phyloP scores from a whole-genome alignment of 164 flowering plant species.

The Sedum album region DNA sequence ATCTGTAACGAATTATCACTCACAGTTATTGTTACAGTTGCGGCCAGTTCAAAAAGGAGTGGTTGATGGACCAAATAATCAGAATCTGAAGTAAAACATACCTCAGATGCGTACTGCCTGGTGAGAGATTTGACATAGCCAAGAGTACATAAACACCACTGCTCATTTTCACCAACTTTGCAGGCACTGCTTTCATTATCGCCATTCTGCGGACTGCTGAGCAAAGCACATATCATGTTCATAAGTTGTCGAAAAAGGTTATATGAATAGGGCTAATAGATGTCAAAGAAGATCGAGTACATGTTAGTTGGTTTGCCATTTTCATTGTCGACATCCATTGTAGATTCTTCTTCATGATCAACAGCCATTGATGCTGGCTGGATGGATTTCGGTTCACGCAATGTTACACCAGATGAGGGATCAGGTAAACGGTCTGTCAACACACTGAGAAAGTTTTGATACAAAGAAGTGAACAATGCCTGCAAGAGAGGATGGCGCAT shows the following conservation, averaged over 20 bases:
- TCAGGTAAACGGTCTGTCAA: conserved; percentile 67
- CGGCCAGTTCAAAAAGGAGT: background rate
- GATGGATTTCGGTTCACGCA: conserved; percentile 30
- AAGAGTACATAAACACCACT: conserved; percentile 81
- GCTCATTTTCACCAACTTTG: conserved; percentile 60
- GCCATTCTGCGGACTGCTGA: conserved; percentile 49
- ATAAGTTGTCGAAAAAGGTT: background rate
- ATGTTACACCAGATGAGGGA: conserved; percentile 32
- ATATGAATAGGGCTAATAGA: background rate
- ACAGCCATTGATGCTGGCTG: conserved; percentile 47
- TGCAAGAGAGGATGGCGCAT: conserved; percentile 17
- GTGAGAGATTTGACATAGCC: conserved; percentile 88
- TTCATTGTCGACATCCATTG: conserved; percentile 72
- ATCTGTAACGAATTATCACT: conserved; percentile 55
- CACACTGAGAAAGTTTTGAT: conserved; percentile 58
- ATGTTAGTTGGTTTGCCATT: conserved; percentile 40
- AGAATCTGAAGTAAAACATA: conserved; percentile 14
- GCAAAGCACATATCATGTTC: background rate
- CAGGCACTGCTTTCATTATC: conserved; percentile 25
- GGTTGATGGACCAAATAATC: background rate
- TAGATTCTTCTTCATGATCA: conserved; percentile 55
- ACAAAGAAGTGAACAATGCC: conserved; percentile 71
- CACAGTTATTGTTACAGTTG: too few relatives aligned
- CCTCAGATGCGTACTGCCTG: conserved; percentile 96
- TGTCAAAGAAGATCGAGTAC: conserved; percentile 17